Conservation (phyloP, 108 stramenopile genomes). For the Epithemia pelagica region DNA sequence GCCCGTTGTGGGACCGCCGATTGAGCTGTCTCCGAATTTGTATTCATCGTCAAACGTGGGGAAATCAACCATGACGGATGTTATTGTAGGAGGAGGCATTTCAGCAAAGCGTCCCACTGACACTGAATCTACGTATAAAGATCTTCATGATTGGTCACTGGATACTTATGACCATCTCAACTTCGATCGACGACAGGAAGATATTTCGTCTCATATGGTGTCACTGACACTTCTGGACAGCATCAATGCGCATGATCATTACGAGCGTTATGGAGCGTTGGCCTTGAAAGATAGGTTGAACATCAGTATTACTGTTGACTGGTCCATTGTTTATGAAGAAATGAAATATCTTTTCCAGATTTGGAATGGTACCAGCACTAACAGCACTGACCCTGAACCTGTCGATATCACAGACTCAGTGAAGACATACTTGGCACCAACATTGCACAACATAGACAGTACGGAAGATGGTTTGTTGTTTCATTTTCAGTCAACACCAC, state of each 20-base stretch:
- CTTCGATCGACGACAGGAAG: constrained; percentile 1
- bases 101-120: background rate
- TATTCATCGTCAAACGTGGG: constrained; percentile 4
- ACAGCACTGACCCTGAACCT: background rate
- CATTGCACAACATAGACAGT: background rate
- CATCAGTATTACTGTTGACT: constrained; percentile 1
- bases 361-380: background rate
- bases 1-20: constrained; percentile 12
- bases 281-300: constrained; percentile 14
- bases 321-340: constrained; percentile 4
- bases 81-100: constrained; percentile 15
- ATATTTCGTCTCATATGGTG: constrained; percentile 8
- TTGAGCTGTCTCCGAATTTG: constrained; percentile 5
- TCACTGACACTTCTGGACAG: constrained; percentile 18
- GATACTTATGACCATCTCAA: background rate
- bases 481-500: background rate
- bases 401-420: background rate
- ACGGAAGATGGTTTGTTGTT: background rate
- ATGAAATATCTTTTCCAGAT: constrained; percentile 2
- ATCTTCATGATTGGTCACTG: constrained; percentile 2
- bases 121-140: background rate
- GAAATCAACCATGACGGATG: constrained; percentile 3
- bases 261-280: constrained; percentile 17
- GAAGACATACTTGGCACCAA: background rate
- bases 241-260: constrained; percentile 11